Evolutionary conservation across 1,284 basidiomycete species (phyloP).

Genomic region (Afroboletus lepidellus): DNA sequence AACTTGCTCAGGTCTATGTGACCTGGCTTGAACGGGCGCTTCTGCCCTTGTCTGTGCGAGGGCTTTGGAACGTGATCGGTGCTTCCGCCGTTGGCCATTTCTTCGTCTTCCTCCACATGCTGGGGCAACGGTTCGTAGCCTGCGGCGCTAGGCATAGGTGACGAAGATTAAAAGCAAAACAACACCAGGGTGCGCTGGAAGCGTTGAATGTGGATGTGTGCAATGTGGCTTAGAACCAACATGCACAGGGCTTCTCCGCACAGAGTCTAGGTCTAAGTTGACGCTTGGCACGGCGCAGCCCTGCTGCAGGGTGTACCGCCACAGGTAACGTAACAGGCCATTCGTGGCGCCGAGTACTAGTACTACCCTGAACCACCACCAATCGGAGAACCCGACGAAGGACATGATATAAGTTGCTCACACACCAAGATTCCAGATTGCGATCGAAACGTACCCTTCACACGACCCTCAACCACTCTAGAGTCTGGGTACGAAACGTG

Average conservation of each 20-base stretch:
- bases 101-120: constrained; percentile 56
- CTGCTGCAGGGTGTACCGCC: constrained; percentile 20
- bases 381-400: no score
- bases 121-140: constrained; percentile 72
- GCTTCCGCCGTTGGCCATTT: constrained; percentile 43
- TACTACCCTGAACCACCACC: no score
- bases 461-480: no score
- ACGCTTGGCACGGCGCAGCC: not conserved
- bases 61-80: constrained; percentile 32
- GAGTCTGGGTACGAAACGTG: no score
- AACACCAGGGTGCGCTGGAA: not conserved
- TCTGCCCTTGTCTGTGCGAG: constrained; percentile 40
- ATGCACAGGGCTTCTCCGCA: constrained; percentile 1
- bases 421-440: no score
- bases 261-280: constrained; percentile 8
- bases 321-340: constrained; percentile 17
- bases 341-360: no score
- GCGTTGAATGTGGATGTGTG: constrained; percentile 5
- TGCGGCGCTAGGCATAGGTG: constrained; percentile 46
- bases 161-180: constrained; percentile 8
- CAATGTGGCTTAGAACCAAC: constrained; percentile 20
- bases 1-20: constrained; percentile 75
- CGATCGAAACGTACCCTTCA: no score
- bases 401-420: no score
- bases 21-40: constrained; percentile 52